phyloP scores from a whole-genome alignment of 495 filamentous ascomycete genomes.

The Hypoxylon rickii region DNA sequence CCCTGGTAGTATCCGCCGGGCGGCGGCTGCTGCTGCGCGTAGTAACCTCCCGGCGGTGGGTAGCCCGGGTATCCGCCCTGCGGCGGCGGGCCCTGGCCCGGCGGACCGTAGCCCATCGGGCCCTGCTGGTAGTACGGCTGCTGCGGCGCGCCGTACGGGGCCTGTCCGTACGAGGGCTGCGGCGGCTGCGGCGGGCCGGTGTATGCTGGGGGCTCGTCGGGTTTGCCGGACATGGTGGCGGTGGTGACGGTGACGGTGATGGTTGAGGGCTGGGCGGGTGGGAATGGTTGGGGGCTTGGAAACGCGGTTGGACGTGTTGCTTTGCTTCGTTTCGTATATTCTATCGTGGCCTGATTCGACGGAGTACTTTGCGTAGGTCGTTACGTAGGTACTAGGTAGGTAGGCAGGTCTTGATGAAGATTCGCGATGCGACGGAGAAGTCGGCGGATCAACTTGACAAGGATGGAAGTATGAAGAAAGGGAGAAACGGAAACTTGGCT shows the following conservation, averaged over 20 bases:
- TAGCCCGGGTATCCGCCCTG: constrained; percentile 14
- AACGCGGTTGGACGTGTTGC: no score
- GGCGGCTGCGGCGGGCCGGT: constrained; percentile 33
- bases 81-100: constrained; percentile 21
- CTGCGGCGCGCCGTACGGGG: constrained; percentile 22
- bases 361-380: no score
- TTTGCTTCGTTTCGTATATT: background rate
- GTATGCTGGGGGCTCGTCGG: constrained; percentile 51
- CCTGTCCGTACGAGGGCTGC: constrained; percentile 38
- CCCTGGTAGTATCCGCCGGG: constrained; percentile 22
- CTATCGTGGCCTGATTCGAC: no score
- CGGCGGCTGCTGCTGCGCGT: constrained; percentile 30
- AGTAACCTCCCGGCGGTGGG: constrained; percentile 21
- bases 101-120: constrained; percentile 51
- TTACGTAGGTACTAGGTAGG: no score
- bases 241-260: background rate
- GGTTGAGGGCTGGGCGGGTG: background rate
- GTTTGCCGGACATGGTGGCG: constrained; percentile 46
- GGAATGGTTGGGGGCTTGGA: background rate
- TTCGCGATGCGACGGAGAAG: no score
- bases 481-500: no score
- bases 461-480: no score
- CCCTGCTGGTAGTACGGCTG: constrained; percentile 43
- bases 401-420: background rate
- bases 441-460: no score